Evolutionary conservation across 495 filamentous ascomycete species (phyloP), one percentile per base, ranked within the genome.

Genomic region (Ramalina intermedia): DNA sequence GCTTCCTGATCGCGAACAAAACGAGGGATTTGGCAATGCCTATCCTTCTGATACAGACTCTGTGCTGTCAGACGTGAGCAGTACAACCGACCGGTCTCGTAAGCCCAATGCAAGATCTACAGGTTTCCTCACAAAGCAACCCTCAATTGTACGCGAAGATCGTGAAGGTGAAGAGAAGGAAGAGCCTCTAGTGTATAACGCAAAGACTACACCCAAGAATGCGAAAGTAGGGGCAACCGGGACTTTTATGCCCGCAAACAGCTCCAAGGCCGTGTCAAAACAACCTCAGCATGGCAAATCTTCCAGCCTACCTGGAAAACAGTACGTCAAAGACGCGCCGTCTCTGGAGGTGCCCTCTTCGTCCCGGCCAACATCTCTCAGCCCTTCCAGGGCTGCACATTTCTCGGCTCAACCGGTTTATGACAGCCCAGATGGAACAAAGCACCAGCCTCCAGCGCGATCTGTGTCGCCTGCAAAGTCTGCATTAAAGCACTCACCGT

Each of bases 401-500:
- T 95, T 95, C 54, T 79, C 82, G 2, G 60, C 72, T 47, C 67
- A 76, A 55, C 62, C 75, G 63, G 60, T 71, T 47, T 52, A 81
- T 63, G 63, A 80, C 24, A 62, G 63, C 6, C 46, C 63, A 1
- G 67, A 64, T 36, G 70, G 66, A n/a, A 60, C 67, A 17, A 65
- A 74, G 50, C 87, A 95, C 60, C 70, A 81, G 43, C 88, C 88
- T 21, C 85, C 84, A 14, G 77, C 82, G 17, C 73, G 88, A 43
- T 88, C 88, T 0, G 67, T 85, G 1, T 94, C 88, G 0, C 88
- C 88, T 21, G 80, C 76, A 4, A 95, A 95, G 59, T 90, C 88
- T 13, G 88, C 88, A 0, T 55, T 95, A 56, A 95, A 94, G 55
- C 70, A 77, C 39, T 66, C 79, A 18, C 73, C 83, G n/a, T 59